Percentiles rank a stretch among this genome's conserved stretches.
These are phyloP conservation scores for Litchi chinensis DNA, from an alignment of 345 rosid genomes.

Conservation along the genomic window DNA sequence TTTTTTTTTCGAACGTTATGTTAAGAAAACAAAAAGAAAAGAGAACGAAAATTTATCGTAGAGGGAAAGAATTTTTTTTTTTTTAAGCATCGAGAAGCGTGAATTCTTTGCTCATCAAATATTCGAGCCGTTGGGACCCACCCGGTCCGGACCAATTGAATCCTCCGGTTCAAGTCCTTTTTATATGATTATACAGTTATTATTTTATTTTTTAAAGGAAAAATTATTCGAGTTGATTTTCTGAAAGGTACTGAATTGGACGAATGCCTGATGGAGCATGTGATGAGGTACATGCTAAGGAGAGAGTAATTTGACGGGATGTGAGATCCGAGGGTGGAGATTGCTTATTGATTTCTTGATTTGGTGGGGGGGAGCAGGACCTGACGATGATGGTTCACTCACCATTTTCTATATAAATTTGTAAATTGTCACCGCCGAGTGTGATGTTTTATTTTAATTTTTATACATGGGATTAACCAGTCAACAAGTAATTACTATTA, in stretches of 20 bases:
- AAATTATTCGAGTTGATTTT: not conserved
- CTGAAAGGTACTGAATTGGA: constrained; percentile 14
- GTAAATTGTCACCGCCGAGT: no score
- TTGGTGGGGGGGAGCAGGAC: constrained; percentile 7
- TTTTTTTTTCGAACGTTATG: constrained; percentile 3
- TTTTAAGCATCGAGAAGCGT: constrained; percentile 35
- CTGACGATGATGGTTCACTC: constrained; percentile 34
- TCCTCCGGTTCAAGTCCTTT: not conserved
- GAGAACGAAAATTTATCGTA: constrained; percentile 17
- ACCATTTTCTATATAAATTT: constrained; percentile 19
- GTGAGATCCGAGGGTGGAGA: constrained; percentile 24
- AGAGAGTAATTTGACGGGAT: not conserved
- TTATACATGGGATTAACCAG: constrained; percentile 15
- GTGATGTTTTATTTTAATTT: not conserved
- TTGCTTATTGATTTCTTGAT: constrained; percentile 8
- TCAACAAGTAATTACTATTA: constrained; percentile 9
- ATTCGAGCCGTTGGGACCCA: constrained; percentile 32
- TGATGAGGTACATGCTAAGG: not conserved
- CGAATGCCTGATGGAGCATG: constrained; percentile 22
- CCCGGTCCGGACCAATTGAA: not conserved
- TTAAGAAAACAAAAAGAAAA: not conserved
- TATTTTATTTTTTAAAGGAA: not conserved
- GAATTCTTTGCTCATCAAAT: constrained; percentile 48
- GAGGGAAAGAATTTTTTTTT: constrained; percentile 47
- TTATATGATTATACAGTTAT: not conserved